Evolutionary conservation across 768 basidiomycete species (phyloP), one percentile per base, ranked within the genome.

Genomic region (Phaeotremella skinneri): DNA sequence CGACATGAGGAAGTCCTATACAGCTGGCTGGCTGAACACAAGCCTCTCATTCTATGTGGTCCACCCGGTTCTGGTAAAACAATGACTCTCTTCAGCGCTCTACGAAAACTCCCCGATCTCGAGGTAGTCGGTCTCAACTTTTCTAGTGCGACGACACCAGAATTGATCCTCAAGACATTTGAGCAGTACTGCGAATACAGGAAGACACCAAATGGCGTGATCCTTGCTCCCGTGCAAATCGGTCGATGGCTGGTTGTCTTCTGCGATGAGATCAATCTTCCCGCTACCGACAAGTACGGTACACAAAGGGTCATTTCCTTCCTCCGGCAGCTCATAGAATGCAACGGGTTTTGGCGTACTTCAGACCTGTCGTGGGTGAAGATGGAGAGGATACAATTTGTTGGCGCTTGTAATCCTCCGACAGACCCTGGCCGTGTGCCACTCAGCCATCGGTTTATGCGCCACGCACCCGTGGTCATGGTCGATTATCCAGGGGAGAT

Each of bases 11-110:
- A 98, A 74, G 91, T 99, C 23, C 81, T 99, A 4, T 98, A 99
- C 76, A 97, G 94, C 0, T 98, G 96, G 96, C 81, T 99, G 4
- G 91, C 92, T 2, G 96, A 98, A 76, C 96, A 98, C 79, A 97
- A 97, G 70, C 96, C 96, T 20, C 83, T 99, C 55, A 89, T 99
- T 85, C 83, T 99, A 25, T 99, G 93, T 74, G 96, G 96, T 47
- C 96, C 96, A 69, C 96, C 96, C n/a, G 96, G 96, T 73, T 98
- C 96, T 21, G 96, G 96, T 23, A 99, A 99, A 80, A 99, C 96
- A 5, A 99, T 99, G 96, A 98, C 96, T 0, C 81, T 99, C 20
- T 98, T 99, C 80, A 96, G 91, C 67, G 96, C 96, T 9, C 83
- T 99, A 29, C 86, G 96, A 57, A 98, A 98, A 77, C 83, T 98